Evolutionary conservation across 192 early-diverging fungal species (phyloP), one percentile per base, ranked within the genome.

Genomic region (Mortierella antarctica): DNA sequence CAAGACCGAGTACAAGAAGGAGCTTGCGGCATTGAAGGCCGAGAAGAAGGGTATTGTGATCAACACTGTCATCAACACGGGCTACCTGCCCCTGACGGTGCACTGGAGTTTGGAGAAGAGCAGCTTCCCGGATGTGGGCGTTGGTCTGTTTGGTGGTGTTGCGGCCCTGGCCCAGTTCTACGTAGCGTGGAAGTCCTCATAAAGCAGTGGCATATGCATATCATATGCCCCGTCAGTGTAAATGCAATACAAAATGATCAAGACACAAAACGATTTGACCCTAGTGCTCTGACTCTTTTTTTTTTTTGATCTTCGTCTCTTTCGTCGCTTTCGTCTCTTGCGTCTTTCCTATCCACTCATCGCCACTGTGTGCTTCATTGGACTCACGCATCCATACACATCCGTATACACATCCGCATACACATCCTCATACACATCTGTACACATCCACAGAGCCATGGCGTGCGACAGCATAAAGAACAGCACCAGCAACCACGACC

Each of bases 91-190:
- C 20, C 76, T 97, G 62, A 96, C 96, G 13, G 84, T 85, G 23
- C 97, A 99, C 86, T 99, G 96, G 96, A 95, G 93, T 40, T 84
- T 97, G 57, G 92, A 95, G 59, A 89, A 91, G 18, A 91, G 89
- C 17, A 85, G 84, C 42, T 97, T 99, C 89, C 96, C 97, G 0
- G 97, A 99, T 74, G 89, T 96, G 2, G 92, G 90, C 4, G 96
- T 98, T 31, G 96, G 96, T 62, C 82, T 95, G 42, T 99, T 91
- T 84, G 97, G 97, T 76, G 95, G 94, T n/a, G 85, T 97, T 71
- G 97, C 97, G 20, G 93, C 96, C 9, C 55, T 95, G 42, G 91
- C 90, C 9, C 96, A 97, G 82, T 86, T 95, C 47, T 91, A 91
- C 74, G 87, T 88, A 31, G 91, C 93, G 6, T 98, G 97, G 96